Evolutionary conservation across 2,329 filamentous ascomycete genomes (phyloP), one percentile per base, ranked within the genome.

Genomic region (Ophiostoma quercus): DNA sequence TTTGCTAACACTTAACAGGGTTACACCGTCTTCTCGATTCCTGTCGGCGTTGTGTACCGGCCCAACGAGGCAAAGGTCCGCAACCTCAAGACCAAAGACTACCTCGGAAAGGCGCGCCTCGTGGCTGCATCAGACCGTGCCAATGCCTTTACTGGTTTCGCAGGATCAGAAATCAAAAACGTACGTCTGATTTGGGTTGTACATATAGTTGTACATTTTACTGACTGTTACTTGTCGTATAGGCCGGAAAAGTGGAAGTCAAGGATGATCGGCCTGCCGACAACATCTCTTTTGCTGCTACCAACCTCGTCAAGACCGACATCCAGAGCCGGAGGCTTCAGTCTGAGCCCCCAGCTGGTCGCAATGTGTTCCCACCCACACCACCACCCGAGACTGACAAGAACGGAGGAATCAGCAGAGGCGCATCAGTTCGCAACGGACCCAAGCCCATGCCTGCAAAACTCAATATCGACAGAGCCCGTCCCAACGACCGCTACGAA

Each of bases 51-150:
- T 41, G 87, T 99, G 19, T 99, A 98, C 80, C 86, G 95, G 71
- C 95, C 95, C 29, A 98, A 97, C 77, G 94, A 96, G 76, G 94
- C 95, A 73, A 99, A 99, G 80, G 95, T 99, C 74, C 96, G 96
- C 80, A 99, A 99, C 77, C 83, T 99, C 76, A 97, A 97, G 83
- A 92, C 93, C 29, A 98, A 98, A 79, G 94, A 99, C 77, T 99
- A 99, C 76, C 88, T 99, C 3, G 95, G 95, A 72, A 97, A 97
- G 80, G 93, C 95, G n/a, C 88, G 92, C 71, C 84, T 99, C 43
- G 92, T 99, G 9, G 95, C 95, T 32, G 91, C 94, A 34, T 92
- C 92, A 1, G 92, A 96, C 76, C 86, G 90, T 69, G 82, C 86
- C 73, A 94, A 94, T 79, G 90, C 88, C 34, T 95, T 92, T 75